These are phyloP conservation scores for Uronychia binucleata DNA, from an alignment of 73 alveolate genomes.

Conservation along the genomic window DNA sequence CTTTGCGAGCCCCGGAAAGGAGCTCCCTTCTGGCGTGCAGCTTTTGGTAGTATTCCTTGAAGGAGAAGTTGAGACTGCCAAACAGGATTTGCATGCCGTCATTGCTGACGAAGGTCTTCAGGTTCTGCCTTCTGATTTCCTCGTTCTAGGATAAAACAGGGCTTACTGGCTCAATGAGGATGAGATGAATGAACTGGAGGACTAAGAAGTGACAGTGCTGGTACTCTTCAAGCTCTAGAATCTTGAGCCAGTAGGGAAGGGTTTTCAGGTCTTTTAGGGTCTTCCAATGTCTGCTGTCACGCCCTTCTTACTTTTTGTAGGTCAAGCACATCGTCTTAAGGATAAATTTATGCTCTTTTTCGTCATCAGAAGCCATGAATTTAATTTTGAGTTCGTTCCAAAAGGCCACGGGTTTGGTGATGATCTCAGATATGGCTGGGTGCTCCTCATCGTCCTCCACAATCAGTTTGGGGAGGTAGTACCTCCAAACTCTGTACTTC, in stretches of 20 bases:
- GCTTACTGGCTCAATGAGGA: conserved; percentile 4
- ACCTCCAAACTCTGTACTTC: conserved; percentile 34
- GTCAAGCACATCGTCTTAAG: conserved; percentile 34
- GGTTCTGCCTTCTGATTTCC: conserved; percentile 5
- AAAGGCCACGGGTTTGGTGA: conserved; percentile 35
- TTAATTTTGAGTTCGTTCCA: conserved; percentile 46
- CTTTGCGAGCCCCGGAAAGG: neutral
- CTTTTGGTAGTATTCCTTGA: neutral
- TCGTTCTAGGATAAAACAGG: conserved; percentile 6
- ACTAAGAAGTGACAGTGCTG: conserved; percentile 49
- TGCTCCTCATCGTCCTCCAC: conserved; percentile 5
- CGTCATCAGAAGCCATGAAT: conserved; percentile 25
- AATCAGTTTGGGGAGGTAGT: conserved; percentile 33
- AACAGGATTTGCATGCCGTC: conserved; percentile 26
- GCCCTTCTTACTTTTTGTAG: no score
- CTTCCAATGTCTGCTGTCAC: no score
- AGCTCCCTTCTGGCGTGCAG: neutral
- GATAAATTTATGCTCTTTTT: conserved; percentile 30
- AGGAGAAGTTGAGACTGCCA: neutral
- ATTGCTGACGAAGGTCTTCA: conserved; percentile 27
- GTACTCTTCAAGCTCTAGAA: conserved; percentile 24
- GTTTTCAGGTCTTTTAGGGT: conserved; percentile 34
- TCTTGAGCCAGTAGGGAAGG: conserved; percentile 42
- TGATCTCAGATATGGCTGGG: conserved; percentile 29
- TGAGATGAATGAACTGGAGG: conserved; percentile 16